Percentiles rank a stretch among this genome's conserved stretches.
These are phyloP conservation scores for Aspergillus pseudoviridinutans DNA, from an alignment of 2,329 filamentous ascomycete genomes.

Conservation along the genomic window DNA sequence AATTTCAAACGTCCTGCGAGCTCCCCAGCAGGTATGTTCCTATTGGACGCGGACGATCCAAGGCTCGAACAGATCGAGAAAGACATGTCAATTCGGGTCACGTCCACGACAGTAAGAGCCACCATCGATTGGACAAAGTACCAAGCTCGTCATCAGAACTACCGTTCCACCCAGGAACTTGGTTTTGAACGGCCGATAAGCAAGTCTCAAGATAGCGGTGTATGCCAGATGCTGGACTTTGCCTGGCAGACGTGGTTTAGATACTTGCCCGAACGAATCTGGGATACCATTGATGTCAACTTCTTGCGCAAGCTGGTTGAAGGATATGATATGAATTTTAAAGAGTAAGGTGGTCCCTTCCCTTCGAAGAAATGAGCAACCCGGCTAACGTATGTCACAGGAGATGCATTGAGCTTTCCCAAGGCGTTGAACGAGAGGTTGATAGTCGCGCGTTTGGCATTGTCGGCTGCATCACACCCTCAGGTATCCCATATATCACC, in stretches of 20 bases:
- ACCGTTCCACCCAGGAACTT: slow-evolving; percentile 49
- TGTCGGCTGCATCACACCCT: slow-evolving; percentile 65
- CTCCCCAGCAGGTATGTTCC: slow-evolving; percentile 58
- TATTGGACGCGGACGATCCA: slow-evolving; percentile 54
- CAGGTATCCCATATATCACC: slow-evolving; percentile 58
- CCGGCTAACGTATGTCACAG: slow-evolving; percentile 17
- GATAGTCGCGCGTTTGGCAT: slow-evolving; percentile 53
- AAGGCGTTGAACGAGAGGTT: slow-evolving; percentile 64
- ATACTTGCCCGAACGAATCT: slow-evolving; percentile 55
- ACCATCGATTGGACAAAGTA: slow-evolving; percentile 42
- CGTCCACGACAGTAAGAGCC: slow-evolving; percentile 18
- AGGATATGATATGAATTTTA: slow-evolving; percentile 56
- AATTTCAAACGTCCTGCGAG: slow-evolving; percentile 56
- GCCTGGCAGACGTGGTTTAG: slow-evolving; percentile 50
- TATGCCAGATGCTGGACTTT: slow-evolving; percentile 52
- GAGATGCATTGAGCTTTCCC: slow-evolving; percentile 60
- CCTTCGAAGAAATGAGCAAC: background rate
- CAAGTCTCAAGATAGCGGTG: slow-evolving; percentile 54
- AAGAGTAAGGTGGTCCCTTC: slow-evolving; percentile 42
- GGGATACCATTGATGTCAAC: slow-evolving; percentile 63
- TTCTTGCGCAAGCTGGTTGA: slow-evolving; percentile 48
- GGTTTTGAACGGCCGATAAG: slow-evolving; percentile 57
- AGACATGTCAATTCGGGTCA: slow-evolving; percentile 37
- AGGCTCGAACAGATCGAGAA: slow-evolving; percentile 50
- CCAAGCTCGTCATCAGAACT: slow-evolving; percentile 56